Conservation (phyloP, 2,329 filamentous ascomycete genomes). For the Penicillium sumatraense region DNA sequence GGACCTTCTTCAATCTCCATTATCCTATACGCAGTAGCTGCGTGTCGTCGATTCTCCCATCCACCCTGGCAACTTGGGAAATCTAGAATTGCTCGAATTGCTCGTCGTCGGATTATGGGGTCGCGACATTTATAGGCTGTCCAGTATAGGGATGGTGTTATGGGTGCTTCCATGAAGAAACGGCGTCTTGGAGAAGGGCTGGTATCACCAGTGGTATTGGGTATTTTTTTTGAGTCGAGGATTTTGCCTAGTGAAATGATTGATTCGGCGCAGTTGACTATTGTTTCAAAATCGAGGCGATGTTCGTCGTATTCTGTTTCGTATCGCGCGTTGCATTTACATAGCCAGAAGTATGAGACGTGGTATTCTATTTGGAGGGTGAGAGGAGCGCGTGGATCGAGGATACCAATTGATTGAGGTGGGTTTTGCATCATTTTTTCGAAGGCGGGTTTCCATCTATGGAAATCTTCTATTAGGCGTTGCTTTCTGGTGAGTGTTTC, state of each 20-base stretch:
- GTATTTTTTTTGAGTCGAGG: neutral
- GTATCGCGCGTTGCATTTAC: constrained; percentile 3
- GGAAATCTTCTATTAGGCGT: neutral
- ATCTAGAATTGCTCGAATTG: constrained; percentile 22
- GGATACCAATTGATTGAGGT: neutral
- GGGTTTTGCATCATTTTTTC: constrained; percentile 9
- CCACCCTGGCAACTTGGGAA: constrained; percentile 20
- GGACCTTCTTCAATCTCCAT: constrained; percentile 23
- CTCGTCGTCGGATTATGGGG: constrained; percentile 33
- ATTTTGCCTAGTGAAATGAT: constrained; percentile 7
- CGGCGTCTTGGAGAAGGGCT: neutral
- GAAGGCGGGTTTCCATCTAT: constrained; percentile 16
- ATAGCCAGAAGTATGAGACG: constrained; percentile 12
- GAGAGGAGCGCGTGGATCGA: constrained; percentile 19
- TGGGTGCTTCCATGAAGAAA: constrained; percentile 33
- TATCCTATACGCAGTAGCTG: constrained; percentile 9
- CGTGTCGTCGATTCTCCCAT: constrained; percentile 17
- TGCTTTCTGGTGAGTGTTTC: constrained; percentile 2
- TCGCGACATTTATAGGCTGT: constrained; percentile 38
- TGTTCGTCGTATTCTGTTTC: constrained; percentile 16
- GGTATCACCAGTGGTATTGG: too few relatives aligned
- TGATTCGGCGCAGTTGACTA: constrained; percentile 12
- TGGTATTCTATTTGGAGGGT: constrained; percentile 21
- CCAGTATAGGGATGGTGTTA: constrained; percentile 40
- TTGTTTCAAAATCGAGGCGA: constrained; percentile 12